Evolutionary conservation across 2,329 filamentous ascomycete species (phyloP), one percentile per base, ranked within the genome.

Genomic region (Fonsecaea pedrosoi): DNA sequence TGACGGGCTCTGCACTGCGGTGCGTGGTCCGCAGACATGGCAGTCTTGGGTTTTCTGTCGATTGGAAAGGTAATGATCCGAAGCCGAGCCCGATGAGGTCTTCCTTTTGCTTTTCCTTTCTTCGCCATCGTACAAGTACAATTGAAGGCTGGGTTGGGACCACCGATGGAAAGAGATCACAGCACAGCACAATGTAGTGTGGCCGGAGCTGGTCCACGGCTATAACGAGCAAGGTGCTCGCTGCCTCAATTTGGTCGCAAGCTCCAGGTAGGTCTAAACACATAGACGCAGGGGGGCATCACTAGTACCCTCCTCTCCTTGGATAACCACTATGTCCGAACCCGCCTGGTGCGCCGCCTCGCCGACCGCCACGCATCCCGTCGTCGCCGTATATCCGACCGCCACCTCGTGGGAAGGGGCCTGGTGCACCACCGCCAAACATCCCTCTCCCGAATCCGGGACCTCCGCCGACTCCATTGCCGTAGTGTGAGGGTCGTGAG

Each of bases 331-430:
- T 42, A 25, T 48, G 30, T 18, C 65, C 85, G 78, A 75, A 78
- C 82, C 50, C 86, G 88, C 77, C 77, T 82, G 7, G 86, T 85
- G 42, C 85, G 87, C 72, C 75, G 87, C 68, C 88, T 87, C 79
- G 82, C 80, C 73, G 86, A 87, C 78, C 80, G 83, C 63, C 88
- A 87, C 83, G 88, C 65, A 66, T 69, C 57, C 62, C 56, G 40
- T 69, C 67, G 55, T 67, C 67, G 60, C 62, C 61, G 62, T 70
- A 68, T 62, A 66, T 64, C 12, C 68, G 45, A 4, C 69, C 68
- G 18, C 63, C 58, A 15, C 69, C 64, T 35, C 64, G 58, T 62
- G 61, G 53, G 48, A 65, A 64, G 2, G 54, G 54, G 2, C 64
- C 68, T 35, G 62, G 57, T 12, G 62, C 54, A 56, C 63, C 66